phyloP scores from a whole-genome alignment of 805 yeast genomes.

The Nakazawaea pomicola region DNA sequence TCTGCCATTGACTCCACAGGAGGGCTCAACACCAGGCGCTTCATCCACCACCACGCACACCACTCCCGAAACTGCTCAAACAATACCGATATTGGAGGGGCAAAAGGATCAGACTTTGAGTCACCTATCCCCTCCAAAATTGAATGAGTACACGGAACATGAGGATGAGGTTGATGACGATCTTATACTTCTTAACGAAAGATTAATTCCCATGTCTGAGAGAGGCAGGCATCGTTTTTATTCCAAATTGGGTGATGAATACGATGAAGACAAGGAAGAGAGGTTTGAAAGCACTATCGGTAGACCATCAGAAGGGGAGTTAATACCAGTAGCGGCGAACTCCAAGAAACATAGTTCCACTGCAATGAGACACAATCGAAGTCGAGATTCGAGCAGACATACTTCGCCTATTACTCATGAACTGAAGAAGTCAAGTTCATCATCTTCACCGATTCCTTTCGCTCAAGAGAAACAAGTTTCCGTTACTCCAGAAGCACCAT shows the following conservation, averaged over 20 bases:
- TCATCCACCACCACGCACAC: too few relatives aligned
- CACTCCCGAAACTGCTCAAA: too few relatives aligned
- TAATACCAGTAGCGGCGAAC: background rate
- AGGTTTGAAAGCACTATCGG: background rate
- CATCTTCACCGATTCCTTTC: too few relatives aligned
- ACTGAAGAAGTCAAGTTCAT: too few relatives aligned
- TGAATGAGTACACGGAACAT: background rate
- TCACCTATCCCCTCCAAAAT: background rate
- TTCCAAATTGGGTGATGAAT: constrained; percentile 2
- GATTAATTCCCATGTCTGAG: constrained; percentile 4
- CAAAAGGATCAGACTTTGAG: background rate
- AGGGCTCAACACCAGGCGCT: too few relatives aligned
- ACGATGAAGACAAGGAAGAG: constrained; percentile 2
- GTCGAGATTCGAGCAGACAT: too few relatives aligned
- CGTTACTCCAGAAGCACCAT: too few relatives aligned
- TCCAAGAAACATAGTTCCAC: background rate
- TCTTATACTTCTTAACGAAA: constrained; percentile 1
- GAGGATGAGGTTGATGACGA: constrained; percentile 3
- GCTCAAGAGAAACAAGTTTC: too few relatives aligned
- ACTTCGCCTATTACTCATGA: too few relatives aligned
- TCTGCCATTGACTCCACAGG: too few relatives aligned
- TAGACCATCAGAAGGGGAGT: background rate
- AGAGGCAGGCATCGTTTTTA: background rate
- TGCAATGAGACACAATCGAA: too few relatives aligned
- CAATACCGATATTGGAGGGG: background rate